These are phyloP conservation scores for Acanthamoeba sp. DNA, from an alignment of 208 protist species.

Conservation along the genomic window DNA sequence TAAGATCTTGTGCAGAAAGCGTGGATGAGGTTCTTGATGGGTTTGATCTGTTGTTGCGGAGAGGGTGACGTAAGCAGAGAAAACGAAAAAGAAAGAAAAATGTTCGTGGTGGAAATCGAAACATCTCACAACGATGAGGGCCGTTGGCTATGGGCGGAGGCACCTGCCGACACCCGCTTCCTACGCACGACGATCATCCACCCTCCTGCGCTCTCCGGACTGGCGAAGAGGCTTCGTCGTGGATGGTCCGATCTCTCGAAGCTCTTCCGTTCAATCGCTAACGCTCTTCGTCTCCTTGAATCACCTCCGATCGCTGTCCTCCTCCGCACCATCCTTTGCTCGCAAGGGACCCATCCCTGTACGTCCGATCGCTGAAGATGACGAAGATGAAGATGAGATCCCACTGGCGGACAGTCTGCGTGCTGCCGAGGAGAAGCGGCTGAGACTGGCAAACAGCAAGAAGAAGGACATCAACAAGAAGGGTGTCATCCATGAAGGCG, in stretches of 20 bases:
- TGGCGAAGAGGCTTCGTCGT: neutral
- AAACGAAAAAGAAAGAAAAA: neutral
- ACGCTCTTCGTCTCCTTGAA: neutral
- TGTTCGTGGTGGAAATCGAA: neutral
- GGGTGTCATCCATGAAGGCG: neutral
- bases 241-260: neutral
- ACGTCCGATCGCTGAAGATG: neutral
- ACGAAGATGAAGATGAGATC: neutral
- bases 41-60: neutral
- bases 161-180: neutral
- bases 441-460: neutral
- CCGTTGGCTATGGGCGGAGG: neutral
- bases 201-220: too few species aligned
- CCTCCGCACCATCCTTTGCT: neutral
- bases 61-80: neutral
- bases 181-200: too few species aligned
- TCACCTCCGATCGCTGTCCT: neutral
- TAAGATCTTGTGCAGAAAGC: neutral
- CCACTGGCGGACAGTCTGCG: neutral
- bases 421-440: neutral
- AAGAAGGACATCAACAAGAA: slow-evolving; percentile 19
- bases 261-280: neutral
- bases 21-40: neutral
- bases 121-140: neutral
- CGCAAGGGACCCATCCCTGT: neutral